Evolutionary conservation across 345 rosid species (phyloP), one percentile per base, ranked within the genome.

Genomic region (Lumnitzera littorea): DNA sequence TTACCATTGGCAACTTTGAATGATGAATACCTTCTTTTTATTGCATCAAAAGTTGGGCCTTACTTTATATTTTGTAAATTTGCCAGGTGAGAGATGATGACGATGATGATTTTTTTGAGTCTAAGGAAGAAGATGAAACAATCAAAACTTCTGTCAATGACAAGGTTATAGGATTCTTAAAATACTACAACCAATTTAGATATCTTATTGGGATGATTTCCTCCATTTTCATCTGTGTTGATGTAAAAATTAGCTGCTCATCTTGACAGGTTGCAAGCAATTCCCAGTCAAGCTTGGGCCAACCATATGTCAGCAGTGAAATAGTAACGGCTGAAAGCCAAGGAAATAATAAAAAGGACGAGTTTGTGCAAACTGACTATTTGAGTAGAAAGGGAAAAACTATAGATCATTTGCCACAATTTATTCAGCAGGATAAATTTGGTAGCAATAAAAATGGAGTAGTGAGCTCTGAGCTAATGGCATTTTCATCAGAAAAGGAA

Each of bases 1-100:
- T 49, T 51, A 50, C 13, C 11, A 27, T 13, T 46, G 46, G 46
- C 48, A 17, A 36, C 7, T 36, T 36, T 36, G 43, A 36, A 36
- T 5, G 11, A 36, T 5, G 11, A 9, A 36, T 7, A 36, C 10
- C 9, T 36, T 6, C 43, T 36, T 7, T 36, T 36, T 36, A 36
- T 36, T 36, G 7, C 43, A 36, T 9, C 43, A 36, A 6, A 36
- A 36, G 10, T 36, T 36, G 43, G 1, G 43, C 5, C 9, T 29
- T 3, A 29, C 36, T 29, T 6, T 36, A 9, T 36, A 36, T 36
- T 36, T 36, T 36, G 43, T 5, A 5, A 68, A 57, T 60, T 60
- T 79, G 53, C 51, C 62, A 91, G 99, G 78, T 91, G 58, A 78
- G 62, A 64, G 97, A 91, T 75, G 95, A 90, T 53, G 85, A 83